Evolutionary conservation across 1,284 basidiomycete species (phyloP).

Genomic region (Lentinus polychrous): DNA sequence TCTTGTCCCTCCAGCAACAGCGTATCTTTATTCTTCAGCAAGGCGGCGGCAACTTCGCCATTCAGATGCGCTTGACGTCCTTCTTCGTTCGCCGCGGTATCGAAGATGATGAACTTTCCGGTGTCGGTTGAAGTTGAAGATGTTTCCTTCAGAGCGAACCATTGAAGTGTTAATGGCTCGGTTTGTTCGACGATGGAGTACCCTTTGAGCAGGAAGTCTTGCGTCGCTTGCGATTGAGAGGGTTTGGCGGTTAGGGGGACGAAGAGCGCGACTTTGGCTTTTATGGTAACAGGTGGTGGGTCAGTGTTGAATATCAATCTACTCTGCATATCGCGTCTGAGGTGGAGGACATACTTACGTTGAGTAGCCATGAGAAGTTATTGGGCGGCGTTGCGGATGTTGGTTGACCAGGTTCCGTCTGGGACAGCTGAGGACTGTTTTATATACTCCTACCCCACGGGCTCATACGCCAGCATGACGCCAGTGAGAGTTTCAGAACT

Average conservation of each 20-base stretch:
- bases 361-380: background rate
- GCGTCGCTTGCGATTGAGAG: slow-evolving; percentile 20
- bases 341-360: background rate
- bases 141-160: slow-evolving; percentile 30
- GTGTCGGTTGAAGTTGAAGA: slow-evolving; percentile 19
- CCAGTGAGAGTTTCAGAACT: too few species aligned
- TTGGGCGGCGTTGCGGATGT: background rate
- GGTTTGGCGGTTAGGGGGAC: slow-evolving; percentile 31
- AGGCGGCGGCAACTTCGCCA: slow-evolving; percentile 29
- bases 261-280: slow-evolving; percentile 22
- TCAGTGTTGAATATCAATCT: background rate
- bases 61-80: slow-evolving; percentile 31
- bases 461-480: too few species aligned
- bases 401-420: background rate
- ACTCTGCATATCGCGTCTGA: too few species aligned
- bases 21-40: slow-evolving; percentile 26
- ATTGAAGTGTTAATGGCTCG: slow-evolving; percentile 34
- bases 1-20: slow-evolving; percentile 19
- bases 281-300: too few species aligned
- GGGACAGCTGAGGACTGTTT: background rate
- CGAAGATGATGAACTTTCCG: slow-evolving; percentile 25
- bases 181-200: slow-evolving; percentile 23
- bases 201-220: slow-evolving; percentile 27
- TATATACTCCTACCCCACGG: background rate
- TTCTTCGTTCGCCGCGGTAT: slow-evolving; percentile 30